Evolutionary conservation across 2,329 filamentous ascomycete species (phyloP).

Genomic region (Penicillium verrucosum): DNA sequence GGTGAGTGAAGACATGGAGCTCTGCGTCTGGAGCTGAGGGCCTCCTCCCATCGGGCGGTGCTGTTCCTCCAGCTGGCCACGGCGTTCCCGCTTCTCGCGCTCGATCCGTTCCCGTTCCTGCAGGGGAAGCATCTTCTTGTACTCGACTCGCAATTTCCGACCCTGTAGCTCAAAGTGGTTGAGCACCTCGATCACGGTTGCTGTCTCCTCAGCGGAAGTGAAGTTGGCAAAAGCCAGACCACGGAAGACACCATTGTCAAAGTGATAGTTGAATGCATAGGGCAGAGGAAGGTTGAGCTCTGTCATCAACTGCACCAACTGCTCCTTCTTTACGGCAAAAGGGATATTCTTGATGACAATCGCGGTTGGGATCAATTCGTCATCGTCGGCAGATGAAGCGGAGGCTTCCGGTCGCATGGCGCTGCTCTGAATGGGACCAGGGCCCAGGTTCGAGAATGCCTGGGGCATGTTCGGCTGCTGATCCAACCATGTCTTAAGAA

Average conservation of each 20-base stretch:
- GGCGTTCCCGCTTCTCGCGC: slow-evolving; percentile 90
- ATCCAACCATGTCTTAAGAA: slow-evolving; percentile 61
- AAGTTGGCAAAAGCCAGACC: slow-evolving; percentile 98
- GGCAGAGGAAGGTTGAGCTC: slow-evolving; percentile 89
- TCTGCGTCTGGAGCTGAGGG: slow-evolving; percentile 72
- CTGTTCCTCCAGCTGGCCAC: slow-evolving; percentile 94
- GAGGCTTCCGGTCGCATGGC: slow-evolving; percentile 43
- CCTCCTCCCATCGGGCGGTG: slow-evolving; percentile 67
- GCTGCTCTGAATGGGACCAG: slow-evolving; percentile 40
- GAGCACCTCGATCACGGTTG: slow-evolving; percentile 85
- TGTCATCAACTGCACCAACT: slow-evolving; percentile 88
- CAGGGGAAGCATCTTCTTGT: slow-evolving; percentile 98
- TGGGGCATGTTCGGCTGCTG: slow-evolving; percentile 50
- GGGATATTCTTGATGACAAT: slow-evolving; percentile 99
- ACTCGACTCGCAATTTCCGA: slow-evolving; percentile 90
- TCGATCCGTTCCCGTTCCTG: slow-evolving; percentile 95
- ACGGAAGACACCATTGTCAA: slow-evolving; percentile 95
- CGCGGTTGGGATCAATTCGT: slow-evolving; percentile 94
- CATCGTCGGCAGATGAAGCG: slow-evolving; percentile 48
- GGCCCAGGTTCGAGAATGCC: slow-evolving; percentile 46
- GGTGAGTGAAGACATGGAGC: slow-evolving; percentile 77
- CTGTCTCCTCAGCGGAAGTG: slow-evolving; percentile 90
- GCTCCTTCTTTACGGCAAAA: slow-evolving; percentile 96
- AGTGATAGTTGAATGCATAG: slow-evolving; percentile 99
- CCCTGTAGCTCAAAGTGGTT: slow-evolving; percentile 96